These are phyloP conservation scores for Neofusicoccum kwambonambiense DNA, from an alignment of 2,329 filamentous ascomycete species.

Conservation along the genomic window DNA sequence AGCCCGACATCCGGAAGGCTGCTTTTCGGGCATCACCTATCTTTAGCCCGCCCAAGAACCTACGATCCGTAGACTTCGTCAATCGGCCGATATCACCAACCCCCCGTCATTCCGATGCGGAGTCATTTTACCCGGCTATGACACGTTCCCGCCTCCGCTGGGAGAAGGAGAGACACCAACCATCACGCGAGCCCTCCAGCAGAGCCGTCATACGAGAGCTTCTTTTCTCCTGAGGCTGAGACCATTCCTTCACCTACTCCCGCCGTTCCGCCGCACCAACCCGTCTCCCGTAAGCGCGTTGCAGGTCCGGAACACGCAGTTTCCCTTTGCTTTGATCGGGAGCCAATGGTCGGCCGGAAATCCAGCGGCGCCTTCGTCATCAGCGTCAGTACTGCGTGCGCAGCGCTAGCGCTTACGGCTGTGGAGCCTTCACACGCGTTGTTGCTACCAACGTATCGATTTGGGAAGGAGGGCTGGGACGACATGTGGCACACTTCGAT, in stretches of 20 bases:
- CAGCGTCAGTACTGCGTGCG: background rate
- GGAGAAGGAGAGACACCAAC: too few species aligned
- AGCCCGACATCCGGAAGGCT: background rate
- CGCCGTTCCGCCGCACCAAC: background rate
- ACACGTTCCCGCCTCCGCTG: background rate
- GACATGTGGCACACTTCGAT: background rate
- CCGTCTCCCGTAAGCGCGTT: background rate
- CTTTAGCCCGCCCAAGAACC: background rate
- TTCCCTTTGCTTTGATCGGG: background rate
- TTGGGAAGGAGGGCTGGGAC: background rate
- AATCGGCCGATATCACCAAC: background rate
- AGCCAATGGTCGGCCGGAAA: background rate
- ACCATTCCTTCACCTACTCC: background rate
- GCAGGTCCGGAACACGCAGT: background rate
- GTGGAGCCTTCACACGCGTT: conserved; percentile 2
- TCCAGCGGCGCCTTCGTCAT: background rate
- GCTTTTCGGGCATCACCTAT: background rate
- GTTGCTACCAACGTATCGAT: background rate
- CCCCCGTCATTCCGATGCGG: background rate
- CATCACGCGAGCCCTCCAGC: background rate
- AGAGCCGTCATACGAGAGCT: background rate
- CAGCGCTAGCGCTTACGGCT: conserved; percentile 5
- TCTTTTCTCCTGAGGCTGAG: background rate
- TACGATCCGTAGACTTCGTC: background rate
- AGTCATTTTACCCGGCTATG: background rate